phyloP scores from a whole-genome alignment of 495 filamentous ascomycete genomes.

The Penicillium verhagenii region DNA sequence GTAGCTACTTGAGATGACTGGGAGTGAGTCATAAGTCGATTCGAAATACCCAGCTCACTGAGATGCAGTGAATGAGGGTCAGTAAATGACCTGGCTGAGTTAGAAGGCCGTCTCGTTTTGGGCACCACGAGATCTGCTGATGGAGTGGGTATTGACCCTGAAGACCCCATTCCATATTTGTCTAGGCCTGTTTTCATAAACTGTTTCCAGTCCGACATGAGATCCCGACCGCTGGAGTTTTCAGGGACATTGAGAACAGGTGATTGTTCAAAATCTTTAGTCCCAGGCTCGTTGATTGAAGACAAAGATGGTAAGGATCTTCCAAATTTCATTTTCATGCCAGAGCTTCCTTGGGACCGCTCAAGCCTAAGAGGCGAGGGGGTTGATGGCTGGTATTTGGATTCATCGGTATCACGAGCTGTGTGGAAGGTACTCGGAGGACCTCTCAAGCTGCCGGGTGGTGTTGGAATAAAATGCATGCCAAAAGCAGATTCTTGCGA shows the following conservation, averaged over 20 bases:
- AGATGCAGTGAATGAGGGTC: slow-evolving; percentile 31
- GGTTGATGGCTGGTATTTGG: neutral
- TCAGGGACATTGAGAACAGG: neutral
- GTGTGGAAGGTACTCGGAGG: neutral
- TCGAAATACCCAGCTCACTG: slow-evolving; percentile 34
- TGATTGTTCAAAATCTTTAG: neutral
- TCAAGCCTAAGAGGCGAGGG: neutral
- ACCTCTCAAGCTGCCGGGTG: slow-evolving; percentile 6
- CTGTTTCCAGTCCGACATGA: slow-evolving; percentile 14
- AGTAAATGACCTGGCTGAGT: slow-evolving; percentile 8
- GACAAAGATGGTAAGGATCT: slow-evolving; percentile 15
- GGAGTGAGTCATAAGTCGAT: slow-evolving; percentile 26
- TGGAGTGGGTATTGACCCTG: slow-evolving; percentile 20
- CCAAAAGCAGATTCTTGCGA: slow-evolving; percentile 11
- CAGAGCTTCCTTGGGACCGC: neutral
- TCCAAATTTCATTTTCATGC: slow-evolving; percentile 1
- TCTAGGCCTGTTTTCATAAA: slow-evolving; percentile 11
- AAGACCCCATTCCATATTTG: slow-evolving; percentile 12
- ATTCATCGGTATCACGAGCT: neutral
- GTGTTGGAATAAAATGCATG: slow-evolving; percentile 18
- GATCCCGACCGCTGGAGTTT: neutral
- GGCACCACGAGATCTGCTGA: slow-evolving; percentile 22
- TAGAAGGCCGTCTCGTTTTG: slow-evolving; percentile 25
- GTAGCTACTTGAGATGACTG: slow-evolving; percentile 25
- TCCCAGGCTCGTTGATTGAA: neutral